phyloP scores from a whole-genome alignment of 306 rosid genomes.

The Purshia tridentata region DNA sequence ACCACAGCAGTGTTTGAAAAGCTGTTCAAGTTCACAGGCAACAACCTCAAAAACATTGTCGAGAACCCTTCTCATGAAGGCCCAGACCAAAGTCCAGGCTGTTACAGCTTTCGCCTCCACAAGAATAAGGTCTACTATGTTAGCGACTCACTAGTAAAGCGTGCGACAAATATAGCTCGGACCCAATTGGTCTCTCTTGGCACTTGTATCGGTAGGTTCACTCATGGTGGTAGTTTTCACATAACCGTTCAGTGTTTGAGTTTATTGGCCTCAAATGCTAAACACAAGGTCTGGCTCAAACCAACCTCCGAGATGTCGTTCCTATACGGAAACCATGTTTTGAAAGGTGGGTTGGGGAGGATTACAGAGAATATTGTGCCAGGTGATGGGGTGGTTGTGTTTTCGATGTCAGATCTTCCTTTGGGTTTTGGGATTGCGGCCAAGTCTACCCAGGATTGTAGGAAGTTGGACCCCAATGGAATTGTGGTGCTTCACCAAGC shows the following conservation, averaged over 20 bases:
- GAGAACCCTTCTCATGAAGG: conserved; percentile 94
- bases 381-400: conserved; percentile 87
- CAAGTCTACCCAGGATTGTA: conserved; percentile 86
- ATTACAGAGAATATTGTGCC: conserved; percentile 71
- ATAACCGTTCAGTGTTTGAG: conserved; percentile 64
- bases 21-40: conserved; percentile 81
- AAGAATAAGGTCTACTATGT: conserved; percentile 76
- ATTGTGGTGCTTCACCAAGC: conserved; percentile 86
- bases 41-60: conserved; percentile 79
- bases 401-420: conserved; percentile 85
- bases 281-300: conserved; percentile 93
- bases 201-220: conserved; percentile 81
- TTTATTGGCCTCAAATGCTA: conserved; percentile 67
- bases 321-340: conserved; percentile 77
- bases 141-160: conserved; percentile 76
- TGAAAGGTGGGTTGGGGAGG: conserved; percentile 84
- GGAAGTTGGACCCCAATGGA: conserved; percentile 91
- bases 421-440: conserved; percentile 89
- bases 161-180: conserved; percentile 81
- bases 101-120: conserved; percentile 88
- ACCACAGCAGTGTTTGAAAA: conserved; percentile 78
- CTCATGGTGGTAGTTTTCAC: conserved; percentile 86
- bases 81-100: conserved; percentile 62
- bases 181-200: conserved; percentile 64
- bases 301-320: conserved; percentile 89